A percentile compares a stretch with the other conserved stretches of the same genome.
phyloP scores from a whole-genome alignment of 202 grass and related monocot species.

The Eragrostis tef region DNA sequence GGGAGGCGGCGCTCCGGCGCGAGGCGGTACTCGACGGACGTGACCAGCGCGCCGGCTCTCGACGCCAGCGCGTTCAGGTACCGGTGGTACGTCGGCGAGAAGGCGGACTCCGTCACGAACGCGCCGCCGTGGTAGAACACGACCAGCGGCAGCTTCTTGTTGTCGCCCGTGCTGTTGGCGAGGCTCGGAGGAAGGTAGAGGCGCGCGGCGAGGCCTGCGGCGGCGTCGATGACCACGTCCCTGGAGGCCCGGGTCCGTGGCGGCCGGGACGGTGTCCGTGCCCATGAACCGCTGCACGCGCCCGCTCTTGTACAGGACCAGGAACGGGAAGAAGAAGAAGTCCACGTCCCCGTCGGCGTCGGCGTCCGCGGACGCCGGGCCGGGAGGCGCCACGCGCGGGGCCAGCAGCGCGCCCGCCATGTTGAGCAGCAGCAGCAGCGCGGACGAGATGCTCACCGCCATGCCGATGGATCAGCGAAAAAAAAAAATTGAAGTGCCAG shows the following conservation, averaged over 20 bases:
- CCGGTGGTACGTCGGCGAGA: constrained; percentile 57
- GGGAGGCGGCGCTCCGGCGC: constrained; percentile 65
- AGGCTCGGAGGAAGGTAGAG: constrained; percentile 51
- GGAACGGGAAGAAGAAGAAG: constrained; percentile 51
- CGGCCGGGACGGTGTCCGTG: constrained; percentile 56
- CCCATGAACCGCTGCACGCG: constrained; percentile 59
- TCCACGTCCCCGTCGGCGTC: constrained; percentile 12
- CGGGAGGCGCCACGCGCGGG: not conserved
- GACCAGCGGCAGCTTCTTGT: constrained; percentile 48
- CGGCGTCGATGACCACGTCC: constrained; percentile 45
- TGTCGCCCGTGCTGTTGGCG: not conserved
- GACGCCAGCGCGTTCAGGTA: constrained; percentile 61
- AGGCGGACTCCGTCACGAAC: constrained; percentile 65
- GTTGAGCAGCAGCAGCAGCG: constrained; percentile 48
- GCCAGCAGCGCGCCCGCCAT: constrained; percentile 18
- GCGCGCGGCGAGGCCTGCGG: constrained; percentile 40
- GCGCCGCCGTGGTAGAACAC: constrained; percentile 78
- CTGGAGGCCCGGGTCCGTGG: constrained; percentile 47
- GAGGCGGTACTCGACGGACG: constrained; percentile 73
- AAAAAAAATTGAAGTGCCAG: not conserved
- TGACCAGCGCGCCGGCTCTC: constrained; percentile 45
- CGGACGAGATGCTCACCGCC: constrained; percentile 34
- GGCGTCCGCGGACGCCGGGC: not conserved
- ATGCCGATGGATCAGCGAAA: not conserved
- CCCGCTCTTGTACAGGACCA: constrained; percentile 61